Conservation (phyloP, 768 basidiomycete genomes). For the Lepiota brunneoincarnata region DNA sequence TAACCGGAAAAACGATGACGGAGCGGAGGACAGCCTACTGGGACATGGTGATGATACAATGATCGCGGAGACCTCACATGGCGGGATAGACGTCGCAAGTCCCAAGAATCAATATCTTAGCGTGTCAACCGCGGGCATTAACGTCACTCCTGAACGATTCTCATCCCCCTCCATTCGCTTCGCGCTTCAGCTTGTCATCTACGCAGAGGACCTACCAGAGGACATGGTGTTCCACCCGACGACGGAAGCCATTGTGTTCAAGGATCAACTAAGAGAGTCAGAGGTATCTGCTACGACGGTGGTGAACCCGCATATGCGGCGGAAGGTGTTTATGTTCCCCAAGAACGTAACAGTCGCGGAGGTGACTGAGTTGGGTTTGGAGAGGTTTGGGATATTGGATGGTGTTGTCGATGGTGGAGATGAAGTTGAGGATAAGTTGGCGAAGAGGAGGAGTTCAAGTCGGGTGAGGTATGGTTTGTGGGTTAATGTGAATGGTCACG, state of each 20-base stretch:
- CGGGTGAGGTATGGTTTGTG: conserved; percentile 84
- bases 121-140: conserved; percentile 33
- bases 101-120: conserved; percentile 39
- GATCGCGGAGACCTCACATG: conserved; percentile 35
- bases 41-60: conserved; percentile 42
- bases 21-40: conserved; percentile 36
- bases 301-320: conserved; percentile 58
- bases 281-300: conserved; percentile 43
- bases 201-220: conserved; percentile 89
- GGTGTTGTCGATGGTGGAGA: conserved; percentile 99
- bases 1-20: conserved; percentile 54
- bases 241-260: conserved; percentile 93
- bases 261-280: conserved; percentile 61
- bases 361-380: conserved; percentile 89
- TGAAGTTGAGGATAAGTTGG: conserved; percentile 91
- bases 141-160: conserved; percentile 69
- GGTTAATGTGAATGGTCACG: conserved; percentile 58
- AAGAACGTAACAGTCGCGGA: conserved; percentile 96
- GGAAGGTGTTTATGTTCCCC: conserved; percentile 88
- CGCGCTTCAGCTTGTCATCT: conserved; percentile 82
- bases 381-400: conserved; percentile 91
- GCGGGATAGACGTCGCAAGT: conserved; percentile 22
- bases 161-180: conserved; percentile 84
- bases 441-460: conserved; percentile 72
- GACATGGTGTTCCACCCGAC: conserved; percentile 92